Conservation (phyloP, 2,329 filamentous ascomycete genomes). For the Ophiostoma pallidulum region DNA sequence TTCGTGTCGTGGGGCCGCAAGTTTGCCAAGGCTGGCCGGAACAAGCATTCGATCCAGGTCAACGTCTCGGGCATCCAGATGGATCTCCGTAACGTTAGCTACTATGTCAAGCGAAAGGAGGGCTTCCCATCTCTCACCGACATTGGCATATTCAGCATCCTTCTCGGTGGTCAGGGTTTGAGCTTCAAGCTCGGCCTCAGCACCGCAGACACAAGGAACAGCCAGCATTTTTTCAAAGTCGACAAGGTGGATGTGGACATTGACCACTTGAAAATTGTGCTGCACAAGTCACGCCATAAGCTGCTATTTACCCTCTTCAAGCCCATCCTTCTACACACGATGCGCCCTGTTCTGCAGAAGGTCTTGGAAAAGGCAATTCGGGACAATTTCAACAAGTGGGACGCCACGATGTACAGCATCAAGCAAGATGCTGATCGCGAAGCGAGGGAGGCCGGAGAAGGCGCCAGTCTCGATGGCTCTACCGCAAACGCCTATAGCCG, state of each 20-base stretch:
- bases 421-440: constrained; percentile 75
- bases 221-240: constrained; percentile 85
- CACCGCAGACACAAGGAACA: constrained; percentile 65
- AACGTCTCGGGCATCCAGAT: constrained; percentile 85
- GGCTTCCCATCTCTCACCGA: constrained; percentile 86
- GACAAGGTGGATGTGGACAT: constrained; percentile 79
- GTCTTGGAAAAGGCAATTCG: constrained; percentile 82
- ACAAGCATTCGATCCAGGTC: constrained; percentile 71
- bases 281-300: constrained; percentile 95
- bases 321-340: constrained; percentile 71
- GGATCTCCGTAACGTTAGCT: constrained; percentile 83
- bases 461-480: constrained; percentile 60
- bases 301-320: constrained; percentile 78
- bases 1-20: constrained; percentile 94
- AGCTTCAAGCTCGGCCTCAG: constrained; percentile 87
- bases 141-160: constrained; percentile 78
- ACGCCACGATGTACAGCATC: constrained; percentile 63
- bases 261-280: constrained; percentile 73
- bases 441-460: constrained; percentile 51
- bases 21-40: constrained; percentile 74
- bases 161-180: constrained; percentile 78
- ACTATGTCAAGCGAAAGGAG: constrained; percentile 90
- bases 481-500: constrained; percentile 75
- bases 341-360: constrained; percentile 79
- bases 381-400: constrained; percentile 67